Evolutionary conservation across 2,329 filamentous ascomycete species (phyloP).

Genomic region (Sarocladium kiliense): DNA sequence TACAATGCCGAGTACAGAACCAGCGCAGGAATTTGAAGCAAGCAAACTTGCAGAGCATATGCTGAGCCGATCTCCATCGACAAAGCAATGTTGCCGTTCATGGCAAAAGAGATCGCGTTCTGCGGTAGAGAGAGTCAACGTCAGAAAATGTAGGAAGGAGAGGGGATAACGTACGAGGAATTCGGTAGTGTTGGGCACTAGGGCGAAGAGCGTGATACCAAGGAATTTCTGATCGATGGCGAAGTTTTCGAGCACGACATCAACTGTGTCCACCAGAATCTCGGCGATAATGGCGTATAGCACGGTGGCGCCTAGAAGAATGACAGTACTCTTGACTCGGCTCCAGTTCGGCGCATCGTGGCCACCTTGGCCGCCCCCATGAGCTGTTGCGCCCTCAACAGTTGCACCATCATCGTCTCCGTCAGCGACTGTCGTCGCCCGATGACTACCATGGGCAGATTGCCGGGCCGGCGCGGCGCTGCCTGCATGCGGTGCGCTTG

Average conservation of each 20-base stretch:
- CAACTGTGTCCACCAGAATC: slow-evolving; percentile 93
- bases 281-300: slow-evolving; percentile 97
- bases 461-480: neutral
- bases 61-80: slow-evolving; percentile 99
- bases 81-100: slow-evolving; percentile 98
- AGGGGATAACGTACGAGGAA: slow-evolving; percentile 64
- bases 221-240: slow-evolving; percentile 96
- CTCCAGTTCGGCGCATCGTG: slow-evolving; percentile 99
- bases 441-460: slow-evolving; percentile 18
- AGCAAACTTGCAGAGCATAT: slow-evolving; percentile 91
- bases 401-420: slow-evolving; percentile 23
- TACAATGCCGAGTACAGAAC: slow-evolving; percentile 79
- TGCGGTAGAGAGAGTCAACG: slow-evolving; percentile 25
- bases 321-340: slow-evolving; percentile 80
- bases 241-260: slow-evolving; percentile 87
- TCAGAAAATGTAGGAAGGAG: slow-evolving; percentile 9
- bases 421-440: slow-evolving; percentile 10
- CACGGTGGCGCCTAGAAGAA: slow-evolving; percentile 82
- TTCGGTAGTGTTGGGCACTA: slow-evolving; percentile 97
- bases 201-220: slow-evolving; percentile 90
- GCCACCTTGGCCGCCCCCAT: slow-evolving; percentile 52
- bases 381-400: slow-evolving; percentile 20
- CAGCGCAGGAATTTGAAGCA: slow-evolving; percentile 88
- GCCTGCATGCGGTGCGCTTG: slow-evolving; percentile 13
- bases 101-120: slow-evolving; percentile 98